Percentiles rank a stretch among this genome's conserved stretches.
Conservation (phyloP, 2,329 filamentous ascomycete genomes). For the Talaromyces piceae region DNA sequence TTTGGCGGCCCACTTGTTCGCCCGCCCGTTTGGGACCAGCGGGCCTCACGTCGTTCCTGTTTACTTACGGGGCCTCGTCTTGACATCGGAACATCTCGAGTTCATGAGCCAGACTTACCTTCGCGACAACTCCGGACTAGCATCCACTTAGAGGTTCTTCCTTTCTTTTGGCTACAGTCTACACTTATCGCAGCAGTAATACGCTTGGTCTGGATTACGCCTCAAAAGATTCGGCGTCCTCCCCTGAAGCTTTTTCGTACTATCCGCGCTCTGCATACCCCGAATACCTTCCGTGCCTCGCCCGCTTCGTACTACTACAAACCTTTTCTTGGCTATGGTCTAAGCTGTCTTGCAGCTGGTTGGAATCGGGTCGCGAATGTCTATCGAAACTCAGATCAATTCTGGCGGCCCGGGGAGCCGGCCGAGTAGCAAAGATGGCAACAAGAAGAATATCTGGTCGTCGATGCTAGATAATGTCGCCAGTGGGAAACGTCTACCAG, state of each 20-base stretch:
- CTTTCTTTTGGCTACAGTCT: background rate
- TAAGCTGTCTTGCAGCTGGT: constrained; percentile 26
- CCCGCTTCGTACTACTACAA: background rate
- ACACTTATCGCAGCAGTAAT: background rate
- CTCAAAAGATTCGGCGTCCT: constrained; percentile 11
- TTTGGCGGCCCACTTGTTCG: background rate
- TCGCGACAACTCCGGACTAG: background rate
- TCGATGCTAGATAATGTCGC: constrained; percentile 86
- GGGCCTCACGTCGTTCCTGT: constrained; percentile 1
- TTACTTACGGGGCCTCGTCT: background rate
- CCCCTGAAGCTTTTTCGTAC: constrained; percentile 23
- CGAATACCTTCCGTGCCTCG: background rate
- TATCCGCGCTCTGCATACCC: constrained; percentile 1
- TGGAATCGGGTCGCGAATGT: constrained; percentile 31
- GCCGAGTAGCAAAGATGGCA: constrained; percentile 51
- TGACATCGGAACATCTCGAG: background rate
- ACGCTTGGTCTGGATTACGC: background rate
- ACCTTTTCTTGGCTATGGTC: constrained; percentile 26
- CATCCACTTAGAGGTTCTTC: background rate
- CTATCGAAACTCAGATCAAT: constrained; percentile 30
- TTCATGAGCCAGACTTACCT: background rate
- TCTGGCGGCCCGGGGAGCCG: constrained; percentile 30
- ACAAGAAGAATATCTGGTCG: constrained; percentile 86
- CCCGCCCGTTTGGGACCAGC: constrained; percentile 7
- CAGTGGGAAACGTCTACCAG: constrained; percentile 79